Conservation (phyloP, 2,329 filamentous ascomycete genomes). For the Monosporascus sp. region DNA sequence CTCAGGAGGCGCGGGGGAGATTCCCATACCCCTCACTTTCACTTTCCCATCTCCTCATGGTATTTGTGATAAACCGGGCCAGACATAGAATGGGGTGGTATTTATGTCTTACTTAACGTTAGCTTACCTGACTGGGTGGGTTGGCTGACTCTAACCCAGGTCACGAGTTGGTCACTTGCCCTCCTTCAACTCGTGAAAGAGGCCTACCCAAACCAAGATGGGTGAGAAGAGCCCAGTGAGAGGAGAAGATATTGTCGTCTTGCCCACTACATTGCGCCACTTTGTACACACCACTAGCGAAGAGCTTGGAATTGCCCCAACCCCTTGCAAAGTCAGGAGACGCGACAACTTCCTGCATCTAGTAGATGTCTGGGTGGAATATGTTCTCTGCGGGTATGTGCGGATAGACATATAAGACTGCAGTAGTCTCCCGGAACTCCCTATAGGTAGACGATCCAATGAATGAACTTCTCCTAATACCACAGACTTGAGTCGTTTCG, state of each 20-base stretch:
- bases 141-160: background rate
- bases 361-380: background rate
- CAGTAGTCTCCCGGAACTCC: background rate
- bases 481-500: no score
- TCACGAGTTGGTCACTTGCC: background rate
- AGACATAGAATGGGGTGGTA: background rate
- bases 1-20: background rate
- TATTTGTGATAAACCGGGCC: background rate
- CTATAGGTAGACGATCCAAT: background rate
- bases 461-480: background rate
- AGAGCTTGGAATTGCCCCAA: background rate
- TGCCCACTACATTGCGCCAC: slow-evolving; percentile 6
- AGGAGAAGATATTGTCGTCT: background rate
- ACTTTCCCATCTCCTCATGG: background rate
- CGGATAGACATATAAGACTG: background rate
- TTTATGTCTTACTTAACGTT: background rate
- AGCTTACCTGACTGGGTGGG: background rate
- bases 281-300: background rate
- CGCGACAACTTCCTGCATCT: background rate
- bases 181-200: background rate
- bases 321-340: background rate
- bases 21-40: background rate
- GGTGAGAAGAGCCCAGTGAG: background rate
- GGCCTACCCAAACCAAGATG: background rate
- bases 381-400: background rate